Conservation (phyloP, 352 stramenopile species). For the Phytophthora megakarya region DNA sequence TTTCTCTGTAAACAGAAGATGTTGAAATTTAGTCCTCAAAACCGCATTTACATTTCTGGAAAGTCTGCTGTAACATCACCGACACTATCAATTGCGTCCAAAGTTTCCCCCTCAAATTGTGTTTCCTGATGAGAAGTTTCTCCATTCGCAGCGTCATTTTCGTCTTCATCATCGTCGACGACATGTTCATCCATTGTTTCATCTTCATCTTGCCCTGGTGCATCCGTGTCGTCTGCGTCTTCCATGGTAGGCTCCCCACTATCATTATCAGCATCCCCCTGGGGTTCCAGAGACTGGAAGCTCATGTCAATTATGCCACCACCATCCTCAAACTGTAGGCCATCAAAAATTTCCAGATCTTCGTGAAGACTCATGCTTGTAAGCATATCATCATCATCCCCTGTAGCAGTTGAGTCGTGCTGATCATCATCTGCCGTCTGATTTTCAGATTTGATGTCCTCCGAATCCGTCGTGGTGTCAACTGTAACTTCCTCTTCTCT, state of each 20-base stretch:
- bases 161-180: constrained; percentile 70
- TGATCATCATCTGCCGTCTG: constrained; percentile 6
- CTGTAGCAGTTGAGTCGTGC: background rate
- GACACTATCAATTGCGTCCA: background rate
- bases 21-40: constrained; percentile 12
- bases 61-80: constrained; percentile 24
- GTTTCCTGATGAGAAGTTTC: constrained; percentile 15
- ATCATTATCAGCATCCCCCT: constrained; percentile 30
- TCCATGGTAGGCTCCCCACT: constrained; percentile 35
- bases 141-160: constrained; percentile 40
- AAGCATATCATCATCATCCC: constrained; percentile 64
- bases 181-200: constrained; percentile 52
- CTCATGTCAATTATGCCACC: constrained; percentile 84
- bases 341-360: constrained; percentile 85
- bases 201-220: constrained; percentile 44
- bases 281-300: constrained; percentile 33
- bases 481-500: constrained; percentile 30
- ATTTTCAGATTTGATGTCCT: constrained; percentile 43
- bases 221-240: constrained; percentile 49
- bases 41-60: constrained; percentile 34
- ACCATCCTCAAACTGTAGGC: constrained; percentile 84
- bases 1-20: constrained; percentile 19
- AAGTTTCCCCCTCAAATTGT: constrained; percentile 12
- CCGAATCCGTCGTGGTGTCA: constrained; percentile 38
- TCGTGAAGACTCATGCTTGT: constrained; percentile 79